Evolutionary conservation across 345 rosid genomes (phyloP), one percentile per base, ranked within the genome.

Genomic region (Dipteronia dyeriana): DNA sequence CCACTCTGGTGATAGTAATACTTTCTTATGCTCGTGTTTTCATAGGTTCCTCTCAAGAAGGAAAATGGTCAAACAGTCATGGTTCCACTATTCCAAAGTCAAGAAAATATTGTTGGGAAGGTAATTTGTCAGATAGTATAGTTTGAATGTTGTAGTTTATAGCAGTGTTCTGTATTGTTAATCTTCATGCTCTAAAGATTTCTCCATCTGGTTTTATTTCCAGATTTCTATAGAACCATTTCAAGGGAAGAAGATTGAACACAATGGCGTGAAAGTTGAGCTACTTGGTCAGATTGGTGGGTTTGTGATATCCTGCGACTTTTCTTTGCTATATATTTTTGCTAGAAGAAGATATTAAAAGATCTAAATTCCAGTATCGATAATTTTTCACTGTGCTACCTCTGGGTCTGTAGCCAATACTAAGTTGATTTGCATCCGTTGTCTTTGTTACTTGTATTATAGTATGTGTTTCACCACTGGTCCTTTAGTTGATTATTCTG

Each of bases 261-360:
- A 94, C 79, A 94, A 92, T 82, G 98, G 99, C 80, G 89, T 94
- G 19, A 96, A 94, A 88, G 90, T 94, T 81, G 98, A 96, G 81
- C 97, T 96, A 78, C 97, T 96, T 76, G 98, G 97, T 83, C 99
- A 96, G 84, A 96, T 94, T 84, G 97, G 98, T 91, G 69, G 77
- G 85, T 73, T 13, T 9, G 66, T 78, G 69, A 45, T 45, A 51
- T 43, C 14, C 38, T 61, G 25, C 63, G 39, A 25, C 49, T 77
- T 61, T 6, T 77, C 64, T 22, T 17, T 45, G 3, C 70, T 5
- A 31, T 20, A 29, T 17, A 16, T 51, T 17, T 31, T 31, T 71
- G 60, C 57, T 76, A 29, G 53, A 43, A 20, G 20, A 7, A 64
- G 26, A 56, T 7, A 47, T 71, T 29, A 23, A 22, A n/a, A 38